Conservation (phyloP, 164 flowering plant species). For the Stephania japonica region DNA sequence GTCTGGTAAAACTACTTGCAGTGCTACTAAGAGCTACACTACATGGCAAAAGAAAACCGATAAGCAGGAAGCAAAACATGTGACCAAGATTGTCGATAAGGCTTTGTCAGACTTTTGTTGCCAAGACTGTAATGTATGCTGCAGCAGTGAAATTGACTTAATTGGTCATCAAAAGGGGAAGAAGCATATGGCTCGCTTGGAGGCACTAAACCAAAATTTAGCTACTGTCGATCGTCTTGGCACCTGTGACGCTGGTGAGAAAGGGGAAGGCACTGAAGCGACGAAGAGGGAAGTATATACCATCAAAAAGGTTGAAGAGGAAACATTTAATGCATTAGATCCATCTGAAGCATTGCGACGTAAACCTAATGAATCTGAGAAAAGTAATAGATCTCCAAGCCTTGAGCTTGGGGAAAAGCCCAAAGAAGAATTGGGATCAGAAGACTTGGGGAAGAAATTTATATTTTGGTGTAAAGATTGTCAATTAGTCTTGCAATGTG, state of each 20-base stretch:
- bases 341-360: background rate
- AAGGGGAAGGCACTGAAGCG: background rate
- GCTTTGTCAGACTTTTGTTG: background rate
- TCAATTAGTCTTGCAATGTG: conserved; percentile 10
- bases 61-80: conserved; percentile 23
- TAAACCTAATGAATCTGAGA: background rate
- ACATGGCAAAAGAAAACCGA: conserved; percentile 4
- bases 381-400: background rate
- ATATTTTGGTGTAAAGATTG: conserved; percentile 21
- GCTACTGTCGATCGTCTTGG: background rate
- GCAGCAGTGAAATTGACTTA: background rate
- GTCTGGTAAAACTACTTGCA: background rate
- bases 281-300: background rate
- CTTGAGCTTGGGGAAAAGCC: background rate
- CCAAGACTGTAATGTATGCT: background rate
- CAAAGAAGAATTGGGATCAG: background rate
- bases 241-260: background rate
- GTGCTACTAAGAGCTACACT: background rate
- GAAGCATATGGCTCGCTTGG: background rate
- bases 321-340: background rate
- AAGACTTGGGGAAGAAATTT: conserved; percentile 4
- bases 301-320: background rate
- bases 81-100: background rate
- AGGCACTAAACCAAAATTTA: background rate
- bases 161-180: conserved; percentile 9